Evolutionary conservation across 108 stramenopile species (phyloP).

Genomic region (Epithemia pelagica): DNA sequence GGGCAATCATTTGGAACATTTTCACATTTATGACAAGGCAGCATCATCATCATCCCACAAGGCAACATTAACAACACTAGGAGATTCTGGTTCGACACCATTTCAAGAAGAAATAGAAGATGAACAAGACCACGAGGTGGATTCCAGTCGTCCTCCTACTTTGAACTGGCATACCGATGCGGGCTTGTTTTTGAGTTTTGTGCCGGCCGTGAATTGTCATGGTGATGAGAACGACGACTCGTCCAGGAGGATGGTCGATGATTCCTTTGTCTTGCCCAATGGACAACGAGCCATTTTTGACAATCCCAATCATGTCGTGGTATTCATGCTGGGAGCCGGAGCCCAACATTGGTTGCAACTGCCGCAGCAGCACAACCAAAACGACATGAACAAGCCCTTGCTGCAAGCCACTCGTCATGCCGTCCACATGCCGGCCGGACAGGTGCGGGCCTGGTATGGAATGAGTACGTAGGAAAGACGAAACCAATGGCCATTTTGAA

Average conservation of each 20-base stretch:
- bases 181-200: slow-evolving; percentile 68
- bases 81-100: too few relatives aligned
- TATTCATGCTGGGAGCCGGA: slow-evolving; percentile 58
- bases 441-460: slow-evolving; percentile 61
- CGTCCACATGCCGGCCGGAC: slow-evolving; percentile 32
- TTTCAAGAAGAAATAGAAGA: background rate
- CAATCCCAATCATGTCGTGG: slow-evolving; percentile 20
- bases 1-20: slow-evolving; percentile 51
- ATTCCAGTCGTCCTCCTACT: background rate
- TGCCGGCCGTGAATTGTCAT: slow-evolving; percentile 56
- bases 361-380: background rate
- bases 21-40: slow-evolving; percentile 49
- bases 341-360: slow-evolving; percentile 60
- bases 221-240: too few relatives aligned
- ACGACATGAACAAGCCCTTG: too few relatives aligned
- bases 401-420: slow-evolving; percentile 65
- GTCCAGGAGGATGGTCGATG: too few relatives aligned
- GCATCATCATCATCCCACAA: background rate
- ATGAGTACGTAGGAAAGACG: slow-evolving; percentile 62
- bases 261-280: slow-evolving; percentile 1
- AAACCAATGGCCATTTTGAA: too few relatives aligned
- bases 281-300: background rate
- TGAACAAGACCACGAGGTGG: background rate
- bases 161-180: slow-evolving; percentile 55
- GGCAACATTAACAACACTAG: background rate